phyloP scores from a whole-genome alignment of 2,329 filamentous ascomycete species.

The Raffaelea arxii region DNA sequence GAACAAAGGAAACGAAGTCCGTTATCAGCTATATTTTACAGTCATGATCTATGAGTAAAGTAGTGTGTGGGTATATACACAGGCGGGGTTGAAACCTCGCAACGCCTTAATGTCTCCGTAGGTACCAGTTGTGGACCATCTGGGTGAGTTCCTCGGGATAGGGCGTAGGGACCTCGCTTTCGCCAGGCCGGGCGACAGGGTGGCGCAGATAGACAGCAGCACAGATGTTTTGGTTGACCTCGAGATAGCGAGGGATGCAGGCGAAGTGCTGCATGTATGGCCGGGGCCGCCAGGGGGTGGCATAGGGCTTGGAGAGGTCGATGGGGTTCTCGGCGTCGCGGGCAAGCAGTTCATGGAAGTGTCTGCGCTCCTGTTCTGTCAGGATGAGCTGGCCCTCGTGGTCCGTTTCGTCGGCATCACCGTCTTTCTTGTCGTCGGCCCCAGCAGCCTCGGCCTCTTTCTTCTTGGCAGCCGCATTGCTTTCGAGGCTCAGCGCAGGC shows the following conservation, averaged over 20 bases:
- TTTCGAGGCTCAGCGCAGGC: conserved; percentile 8
- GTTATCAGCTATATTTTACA: too few species aligned
- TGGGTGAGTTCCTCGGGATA: conserved; percentile 63
- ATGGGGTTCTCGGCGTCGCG: conserved; percentile 65
- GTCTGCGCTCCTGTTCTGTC: conserved; percentile 40
- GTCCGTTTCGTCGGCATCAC: neutral
- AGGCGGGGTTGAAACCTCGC: too few species aligned
- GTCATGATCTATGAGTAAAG: too few species aligned
- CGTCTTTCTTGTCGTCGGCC: neutral
- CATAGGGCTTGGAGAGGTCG: conserved; percentile 72
- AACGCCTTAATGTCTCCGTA: conserved; percentile 53
- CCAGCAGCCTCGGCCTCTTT: conserved; percentile 8
- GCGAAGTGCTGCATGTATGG: conserved; percentile 86
- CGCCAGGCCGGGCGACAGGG: conserved; percentile 75
- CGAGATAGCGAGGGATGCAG: conserved; percentile 89
- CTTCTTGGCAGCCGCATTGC: conserved; percentile 22
- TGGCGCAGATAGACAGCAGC: conserved; percentile 91
- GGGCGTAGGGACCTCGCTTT: conserved; percentile 76
- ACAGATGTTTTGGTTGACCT: conserved; percentile 97
- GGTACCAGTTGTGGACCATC: conserved; percentile 88
- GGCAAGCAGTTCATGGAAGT: conserved; percentile 47
- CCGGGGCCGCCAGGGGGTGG: conserved; percentile 81
- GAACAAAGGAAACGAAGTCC: too few species aligned
- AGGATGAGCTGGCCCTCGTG: conserved; percentile 18
- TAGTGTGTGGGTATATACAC: too few species aligned